Base-by-base conservation (phyloP, 768 basidiomycete genomes). In the Gloeophyllum trabeum region DNA sequence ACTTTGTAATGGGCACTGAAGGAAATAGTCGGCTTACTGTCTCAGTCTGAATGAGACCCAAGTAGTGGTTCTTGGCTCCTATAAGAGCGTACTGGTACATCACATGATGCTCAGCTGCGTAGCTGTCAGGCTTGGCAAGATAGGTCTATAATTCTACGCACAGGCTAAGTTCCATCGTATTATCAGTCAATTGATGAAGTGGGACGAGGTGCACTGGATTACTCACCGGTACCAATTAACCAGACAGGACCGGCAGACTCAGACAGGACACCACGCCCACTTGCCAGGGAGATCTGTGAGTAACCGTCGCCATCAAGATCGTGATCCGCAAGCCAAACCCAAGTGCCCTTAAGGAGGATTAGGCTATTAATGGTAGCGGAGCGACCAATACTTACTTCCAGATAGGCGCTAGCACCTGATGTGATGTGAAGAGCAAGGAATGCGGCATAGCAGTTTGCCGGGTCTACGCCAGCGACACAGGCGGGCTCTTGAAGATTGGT, bases 301-400 rank as follows among this genome's bases (percentile, higher is more conserved):
- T 53, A 46, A 18, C 67, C 59, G 38, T 66, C 56, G 20, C 66
- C 63, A 43, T 89, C 86, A 20, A 87, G 67, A 43, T 85, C 77
- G 51, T 90, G 86, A 51, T 90, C 87, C 14, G 85, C 82, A 14
- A 71, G 63, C 86, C 86, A 89, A 5, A 84, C 64, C 86, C 85
- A 88, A 19, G 75, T 70, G 22, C 78, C 81, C 78, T 81, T 41
- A n/a, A 24, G n/a, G n/a, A n/a, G 21, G 35, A 28, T 19, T 23
- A 53, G 40, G 39, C n/a, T 24, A 38, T n/a, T 32, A 16, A 22
- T 23, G 25, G 5, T 7, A 13, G n/a, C n/a, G n/a, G n/a, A n/a
- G n/a, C n/a, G n/a, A n/a, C n/a, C n/a, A n/a, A n/a, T n/a, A n/a
- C 45, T 14, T 19, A 76, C 81, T 66, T 85, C 82, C 13, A 85